Evolutionary conservation across 202 grass and related monocot species (phyloP).

Genomic region (Setaria italica): DNA sequence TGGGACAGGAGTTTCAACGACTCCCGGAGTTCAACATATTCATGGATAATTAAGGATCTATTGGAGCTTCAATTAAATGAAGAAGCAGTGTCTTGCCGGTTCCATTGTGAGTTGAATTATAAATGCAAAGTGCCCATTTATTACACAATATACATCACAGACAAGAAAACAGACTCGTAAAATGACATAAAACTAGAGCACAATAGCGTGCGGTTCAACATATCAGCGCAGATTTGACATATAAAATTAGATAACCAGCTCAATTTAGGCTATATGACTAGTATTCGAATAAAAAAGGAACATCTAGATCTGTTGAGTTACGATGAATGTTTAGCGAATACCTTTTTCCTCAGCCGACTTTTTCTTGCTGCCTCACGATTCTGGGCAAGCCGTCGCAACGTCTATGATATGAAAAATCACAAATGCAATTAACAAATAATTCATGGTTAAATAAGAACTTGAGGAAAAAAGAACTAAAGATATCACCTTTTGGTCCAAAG

Average conservation of each 20-base stretch:
- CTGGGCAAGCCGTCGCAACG: constrained; percentile 80
- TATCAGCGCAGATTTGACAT: neutral
- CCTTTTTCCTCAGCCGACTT: constrained; percentile 97
- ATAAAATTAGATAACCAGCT: neutral
- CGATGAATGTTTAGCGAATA: constrained; percentile 37
- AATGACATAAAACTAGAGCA: neutral
- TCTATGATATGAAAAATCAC: constrained; percentile 49
- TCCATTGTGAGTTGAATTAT: neutral
- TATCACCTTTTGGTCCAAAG: constrained; percentile 89
- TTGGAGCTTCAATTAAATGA: neutral
- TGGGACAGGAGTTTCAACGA: too few species aligned
- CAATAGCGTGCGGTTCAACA: neutral
- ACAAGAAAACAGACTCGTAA: constrained; percentile 1
- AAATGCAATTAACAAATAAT: constrained; percentile 33
- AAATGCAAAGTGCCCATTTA: neutral
- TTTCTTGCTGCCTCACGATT: constrained; percentile 96
- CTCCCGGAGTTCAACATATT: too few species aligned
- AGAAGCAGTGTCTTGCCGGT: neutral
- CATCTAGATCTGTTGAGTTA: neutral
- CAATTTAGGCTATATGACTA: neutral
- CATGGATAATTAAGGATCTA: neutral
- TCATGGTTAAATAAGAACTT: constrained; percentile 18
- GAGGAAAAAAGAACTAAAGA: constrained; percentile 26
- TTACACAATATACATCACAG: constrained; percentile 26
- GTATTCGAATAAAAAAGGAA: neutral